Conservation (phyloP, 768 basidiomycete species). For the Lentinula edodes region DNA sequence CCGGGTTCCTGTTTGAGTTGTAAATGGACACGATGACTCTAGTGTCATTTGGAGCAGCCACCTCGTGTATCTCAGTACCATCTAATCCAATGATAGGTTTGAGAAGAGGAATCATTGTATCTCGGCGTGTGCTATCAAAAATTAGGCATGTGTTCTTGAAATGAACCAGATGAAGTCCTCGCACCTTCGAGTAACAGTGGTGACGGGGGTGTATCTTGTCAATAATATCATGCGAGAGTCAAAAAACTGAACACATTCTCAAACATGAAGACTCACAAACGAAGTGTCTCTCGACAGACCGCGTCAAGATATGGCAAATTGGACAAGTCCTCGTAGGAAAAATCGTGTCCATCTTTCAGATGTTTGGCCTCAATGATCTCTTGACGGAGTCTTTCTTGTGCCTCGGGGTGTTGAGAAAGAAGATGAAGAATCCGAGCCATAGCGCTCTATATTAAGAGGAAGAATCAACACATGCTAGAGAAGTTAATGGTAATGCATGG, state of each 20-base stretch:
- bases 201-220: conserved; percentile 16
- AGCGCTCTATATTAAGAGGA: conserved; percentile 12
- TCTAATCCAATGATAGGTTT: conserved; percentile 24
- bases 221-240: conserved; percentile 2
- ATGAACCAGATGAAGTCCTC: conserved; percentile 3
- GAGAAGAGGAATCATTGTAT: conserved; percentile 29
- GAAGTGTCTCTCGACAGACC: conserved; percentile 32
- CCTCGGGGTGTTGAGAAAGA: conserved; percentile 27
- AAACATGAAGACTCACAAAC: conserved; percentile 20
- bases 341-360: conserved; percentile 15
- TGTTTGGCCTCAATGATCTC: conserved; percentile 26
- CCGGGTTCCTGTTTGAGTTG: conserved; percentile 26
- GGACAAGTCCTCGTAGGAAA: conserved; percentile 31
- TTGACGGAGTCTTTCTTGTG: conserved; percentile 29
- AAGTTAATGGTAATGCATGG: not conserved
- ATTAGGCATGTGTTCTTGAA: not conserved
- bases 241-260: not conserved
- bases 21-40: conserved; percentile 20
- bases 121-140: conserved; percentile 21
- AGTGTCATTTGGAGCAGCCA: conserved; percentile 23
- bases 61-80: conserved; percentile 18
- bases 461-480: no score
- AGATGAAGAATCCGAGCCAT: conserved; percentile 26
- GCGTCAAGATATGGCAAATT: conserved; percentile 35
- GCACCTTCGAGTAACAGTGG: conserved; percentile 14